Evolutionary conservation across 2,329 filamentous ascomycete genomes (phyloP), one percentile per base, ranked within the genome.

Genomic region (Apiospora saccharicola): DNA sequence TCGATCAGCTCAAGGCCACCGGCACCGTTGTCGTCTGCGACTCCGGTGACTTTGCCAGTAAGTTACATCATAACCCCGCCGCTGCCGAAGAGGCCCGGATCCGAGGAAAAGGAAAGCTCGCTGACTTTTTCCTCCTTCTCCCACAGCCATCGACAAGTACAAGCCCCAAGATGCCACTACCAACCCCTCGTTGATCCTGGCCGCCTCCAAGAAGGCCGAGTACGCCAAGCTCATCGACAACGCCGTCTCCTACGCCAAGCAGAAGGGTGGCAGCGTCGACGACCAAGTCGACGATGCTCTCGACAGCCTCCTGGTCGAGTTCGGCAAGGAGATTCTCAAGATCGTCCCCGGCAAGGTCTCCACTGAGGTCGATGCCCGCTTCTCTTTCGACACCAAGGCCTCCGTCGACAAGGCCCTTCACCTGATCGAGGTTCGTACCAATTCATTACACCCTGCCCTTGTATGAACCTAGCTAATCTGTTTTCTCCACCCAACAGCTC

Each of bases 131-230:
- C 6, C 37, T 41, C 24, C 14, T 22, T 7, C n/a, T 46, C 34
- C 41, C 30, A 84, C 86, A 91, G 95, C 95, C 85, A 99, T 99
- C 85, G 95, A 90, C 89, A 98, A 98, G 90, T 99, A 99, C 92
- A 97, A 98, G 92, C 96, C 96, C 77, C 95, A 99, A 90, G 96
- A 99, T 94, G 96, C 96, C 82, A 99, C 96, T 85, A 99, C 96
- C 88, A 99, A 99, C 92, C 96, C 96, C 74, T 98, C 96, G 76
- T 90, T 99, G 84, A 98, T 99, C 86, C 93, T 99, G 83, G 96
- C 95, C 78, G 96, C 96, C 76, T 95, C 96, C 83, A 98, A 99
- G 91, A 98, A 98, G 91, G 82, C 94, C 83, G 95, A 98, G 86
- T 98, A 98, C 85, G 94, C 94, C 81, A 92, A 92, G 85, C 88